Evolutionary conservation across 2,329 filamentous ascomycete genomes (phyloP).

Genomic region (Hymenoscyphus scutula): DNA sequence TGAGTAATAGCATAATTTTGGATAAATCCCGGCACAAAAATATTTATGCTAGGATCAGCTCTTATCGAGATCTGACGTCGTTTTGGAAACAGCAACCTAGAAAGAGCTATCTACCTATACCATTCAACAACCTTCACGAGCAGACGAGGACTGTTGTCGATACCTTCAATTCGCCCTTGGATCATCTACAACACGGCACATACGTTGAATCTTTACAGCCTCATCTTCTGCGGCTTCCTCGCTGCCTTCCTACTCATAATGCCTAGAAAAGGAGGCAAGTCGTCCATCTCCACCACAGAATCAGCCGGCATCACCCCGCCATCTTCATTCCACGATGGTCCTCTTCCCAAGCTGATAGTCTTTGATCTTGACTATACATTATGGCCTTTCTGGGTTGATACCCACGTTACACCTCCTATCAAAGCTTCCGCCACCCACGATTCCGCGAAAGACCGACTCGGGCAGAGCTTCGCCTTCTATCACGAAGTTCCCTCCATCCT

Average conservation of each 20-base stretch:
- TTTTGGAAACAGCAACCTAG: no score
- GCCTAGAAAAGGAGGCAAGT: conserved; percentile 29
- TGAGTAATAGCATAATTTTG: conserved; percentile 2
- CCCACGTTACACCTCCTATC: conserved; percentile 76
- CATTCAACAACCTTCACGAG: background rate
- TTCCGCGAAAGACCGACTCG: conserved; percentile 51
- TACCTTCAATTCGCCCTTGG: background rate
- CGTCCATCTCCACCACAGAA: conserved; percentile 11
- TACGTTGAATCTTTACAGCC: background rate
- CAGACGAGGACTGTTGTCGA: background rate
- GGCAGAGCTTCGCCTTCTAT: conserved; percentile 71
- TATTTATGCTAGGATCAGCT: background rate
- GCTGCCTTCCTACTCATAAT: conserved; percentile 22
- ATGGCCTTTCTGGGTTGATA: conserved; percentile 99
- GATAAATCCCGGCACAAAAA: conserved; percentile 5
- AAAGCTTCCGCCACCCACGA: conserved; percentile 46
- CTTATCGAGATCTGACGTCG: background rate
- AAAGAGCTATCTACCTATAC: background rate
- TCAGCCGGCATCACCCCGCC: conserved; percentile 22
- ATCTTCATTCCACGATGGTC: conserved; percentile 30
- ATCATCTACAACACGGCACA: background rate
- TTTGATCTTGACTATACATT: conserved; percentile 98
- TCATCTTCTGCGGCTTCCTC: conserved; percentile 5
- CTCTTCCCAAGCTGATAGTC: conserved; percentile 63
- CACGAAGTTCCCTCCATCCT: conserved; percentile 66